Conservation (phyloP, 2,329 filamentous ascomycete genomes). For the Botryotinia narcissicola region DNA sequence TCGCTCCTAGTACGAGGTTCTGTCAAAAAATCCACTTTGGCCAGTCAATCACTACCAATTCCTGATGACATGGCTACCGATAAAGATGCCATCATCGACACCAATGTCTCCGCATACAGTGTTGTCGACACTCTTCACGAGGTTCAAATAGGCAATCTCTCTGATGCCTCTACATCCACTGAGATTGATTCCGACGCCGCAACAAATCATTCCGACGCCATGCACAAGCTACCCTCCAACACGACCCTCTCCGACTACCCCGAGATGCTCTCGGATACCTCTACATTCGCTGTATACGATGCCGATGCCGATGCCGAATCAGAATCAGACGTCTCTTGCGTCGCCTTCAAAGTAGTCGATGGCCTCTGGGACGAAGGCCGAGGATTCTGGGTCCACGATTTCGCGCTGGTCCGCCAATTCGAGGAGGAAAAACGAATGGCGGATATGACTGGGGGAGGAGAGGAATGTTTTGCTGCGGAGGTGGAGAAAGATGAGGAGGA, state of each 20-base stretch:
- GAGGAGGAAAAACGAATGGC: background rate
- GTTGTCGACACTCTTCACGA: too few species aligned
- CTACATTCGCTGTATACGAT: too few species aligned
- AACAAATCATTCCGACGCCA: too few species aligned
- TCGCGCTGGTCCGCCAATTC: background rate
- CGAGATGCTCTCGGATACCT: too few species aligned
- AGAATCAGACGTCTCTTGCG: too few species aligned
- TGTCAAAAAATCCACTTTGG: background rate
- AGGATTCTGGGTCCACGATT: background rate
- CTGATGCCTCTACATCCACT: background rate
- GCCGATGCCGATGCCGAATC: too few species aligned
- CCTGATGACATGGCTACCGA: background rate
- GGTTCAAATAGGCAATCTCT: background rate
- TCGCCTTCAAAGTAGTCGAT: too few species aligned
- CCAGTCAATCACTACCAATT: background rate
- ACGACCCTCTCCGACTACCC: too few species aligned
- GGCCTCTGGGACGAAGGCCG: background rate
- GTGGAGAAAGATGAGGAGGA: background rate
- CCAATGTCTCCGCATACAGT: background rate
- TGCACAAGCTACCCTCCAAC: too few species aligned
- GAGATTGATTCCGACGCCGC: too few species aligned
- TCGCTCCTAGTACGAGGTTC: background rate
- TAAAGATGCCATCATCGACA: background rate
- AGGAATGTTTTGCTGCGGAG: background rate
- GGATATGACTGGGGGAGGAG: background rate